phyloP scores from a whole-genome alignment of 192 early-diverging fungal genomes.

The Globomyces pollinis-pini region DNA sequence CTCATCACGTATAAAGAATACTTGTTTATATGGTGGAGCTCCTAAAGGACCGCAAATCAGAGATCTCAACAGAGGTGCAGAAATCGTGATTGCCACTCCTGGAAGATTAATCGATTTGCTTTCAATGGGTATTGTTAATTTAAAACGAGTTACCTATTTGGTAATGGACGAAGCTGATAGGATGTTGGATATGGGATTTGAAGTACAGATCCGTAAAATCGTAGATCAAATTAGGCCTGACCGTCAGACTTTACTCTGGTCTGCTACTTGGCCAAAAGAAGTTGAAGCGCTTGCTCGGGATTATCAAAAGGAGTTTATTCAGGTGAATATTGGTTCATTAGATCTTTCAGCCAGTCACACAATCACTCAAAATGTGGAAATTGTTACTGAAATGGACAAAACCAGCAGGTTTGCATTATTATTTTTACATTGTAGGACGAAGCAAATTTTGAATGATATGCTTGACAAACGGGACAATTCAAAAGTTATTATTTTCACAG shows the following conservation, averaged over 20 bases:
- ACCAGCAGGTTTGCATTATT: constrained; percentile 48
- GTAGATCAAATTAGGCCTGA: constrained; percentile 91
- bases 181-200: constrained; percentile 99
- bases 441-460: not conserved
- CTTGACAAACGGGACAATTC: constrained; percentile 19
- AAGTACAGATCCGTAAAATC: constrained; percentile 96
- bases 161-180: constrained; percentile 99
- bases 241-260: constrained; percentile 98
- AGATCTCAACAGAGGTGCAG: constrained; percentile 75
- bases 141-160: constrained; percentile 90
- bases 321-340: constrained; percentile 92
- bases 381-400: constrained; percentile 82
- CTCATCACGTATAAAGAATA: constrained; percentile 83
- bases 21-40: constrained; percentile 93
- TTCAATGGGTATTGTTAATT: constrained; percentile 77
- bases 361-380: constrained; percentile 86
- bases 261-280: constrained; percentile 97
- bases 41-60: constrained; percentile 84
- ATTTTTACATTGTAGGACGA: not conserved
- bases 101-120: constrained; percentile 98
- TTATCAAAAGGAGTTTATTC: constrained; percentile 88
- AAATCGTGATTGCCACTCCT: constrained; percentile 96
- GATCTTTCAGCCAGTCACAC: constrained; percentile 89
- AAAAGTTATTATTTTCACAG: constrained; percentile 48
- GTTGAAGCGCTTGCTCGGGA: constrained; percentile 87